Evolutionary conservation across 1,284 basidiomycete genomes (phyloP).

Genomic region (Ceratobasidium sp.): DNA sequence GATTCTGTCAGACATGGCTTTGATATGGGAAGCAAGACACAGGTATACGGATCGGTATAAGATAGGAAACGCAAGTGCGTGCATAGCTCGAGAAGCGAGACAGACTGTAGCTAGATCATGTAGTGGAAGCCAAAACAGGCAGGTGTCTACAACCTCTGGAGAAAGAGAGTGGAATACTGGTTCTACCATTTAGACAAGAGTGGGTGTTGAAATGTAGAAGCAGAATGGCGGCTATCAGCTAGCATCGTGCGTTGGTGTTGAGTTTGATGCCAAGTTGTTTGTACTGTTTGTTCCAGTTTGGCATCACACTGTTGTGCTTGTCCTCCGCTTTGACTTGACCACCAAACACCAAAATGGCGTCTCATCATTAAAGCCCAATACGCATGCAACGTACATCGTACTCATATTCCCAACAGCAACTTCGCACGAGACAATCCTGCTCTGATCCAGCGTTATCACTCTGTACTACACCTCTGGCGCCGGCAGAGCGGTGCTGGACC

Average conservation of each 20-base stretch:
- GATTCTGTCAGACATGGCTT: neutral
- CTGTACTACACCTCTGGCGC: too few relatives aligned
- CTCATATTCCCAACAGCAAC: too few relatives aligned
- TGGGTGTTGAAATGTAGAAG: neutral
- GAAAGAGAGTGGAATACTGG: neutral
- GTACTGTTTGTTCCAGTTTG: too few relatives aligned
- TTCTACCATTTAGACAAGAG: neutral
- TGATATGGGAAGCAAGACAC: constrained; percentile 6
- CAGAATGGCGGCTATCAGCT: neutral
- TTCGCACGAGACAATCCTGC: too few relatives aligned
- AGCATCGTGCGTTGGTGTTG: neutral
- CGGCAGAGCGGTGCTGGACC: too few relatives aligned
- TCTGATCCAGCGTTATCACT: too few relatives aligned
- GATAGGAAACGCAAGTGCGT: constrained; percentile 12
- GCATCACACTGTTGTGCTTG: too few relatives aligned
- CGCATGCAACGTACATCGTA: too few relatives aligned
- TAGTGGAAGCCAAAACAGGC: neutral
- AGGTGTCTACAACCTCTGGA: neutral
- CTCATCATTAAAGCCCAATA: too few relatives aligned
- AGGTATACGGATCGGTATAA: constrained; percentile 26
- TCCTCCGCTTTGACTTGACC: too few relatives aligned
- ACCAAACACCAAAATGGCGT: too few relatives aligned
- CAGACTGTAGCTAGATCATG: constrained; percentile 7
- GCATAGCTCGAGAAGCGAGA: neutral
- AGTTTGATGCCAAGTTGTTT: neutral